A percentile compares a stretch with the other conserved stretches of the same genome.
Conservation (phyloP, 352 stramenopile genomes). For the Pythium aristosporum region DNA sequence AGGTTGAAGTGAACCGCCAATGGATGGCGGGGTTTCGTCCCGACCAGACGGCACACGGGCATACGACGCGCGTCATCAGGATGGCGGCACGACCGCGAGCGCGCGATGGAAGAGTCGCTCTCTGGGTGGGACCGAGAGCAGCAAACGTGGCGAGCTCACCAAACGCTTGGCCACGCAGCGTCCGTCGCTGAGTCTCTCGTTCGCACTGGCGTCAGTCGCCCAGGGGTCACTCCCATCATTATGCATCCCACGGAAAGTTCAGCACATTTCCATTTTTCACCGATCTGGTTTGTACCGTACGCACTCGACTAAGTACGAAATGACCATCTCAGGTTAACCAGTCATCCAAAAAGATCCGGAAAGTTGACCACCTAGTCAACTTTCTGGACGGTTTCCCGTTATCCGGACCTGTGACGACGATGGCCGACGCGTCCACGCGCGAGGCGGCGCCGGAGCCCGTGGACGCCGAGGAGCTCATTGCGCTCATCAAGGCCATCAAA, state of each 20-base stretch:
- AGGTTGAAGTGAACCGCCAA: not conserved
- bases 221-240: slow-evolving; percentile 6
- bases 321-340: not conserved
- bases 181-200: slow-evolving; percentile 15
- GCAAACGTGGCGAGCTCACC: not conserved
- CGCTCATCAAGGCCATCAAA: slow-evolving; percentile 87
- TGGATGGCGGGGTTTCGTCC: too few species aligned
- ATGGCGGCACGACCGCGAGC: not conserved
- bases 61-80: not conserved
- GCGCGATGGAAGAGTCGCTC: not conserved
- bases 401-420: slow-evolving; percentile 2
- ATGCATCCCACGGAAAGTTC: slow-evolving; percentile 18
- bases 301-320: slow-evolving; percentile 7
- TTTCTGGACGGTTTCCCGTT: not conserved
- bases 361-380: not conserved
- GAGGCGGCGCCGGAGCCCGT: slow-evolving; percentile 30
- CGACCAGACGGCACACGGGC: not conserved
- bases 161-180: not conserved
- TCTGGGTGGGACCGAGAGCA: not conserved
- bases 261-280: not conserved
- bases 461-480: slow-evolving; percentile 75
- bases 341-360: not conserved
- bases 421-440: not conserved
- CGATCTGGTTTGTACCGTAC: not conserved
- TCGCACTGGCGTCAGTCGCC: slow-evolving; percentile 23